These are phyloP conservation scores for Cryptosporidium ubiquitum DNA, from an alignment of 169 alveolate species.

Conservation along the genomic window DNA sequence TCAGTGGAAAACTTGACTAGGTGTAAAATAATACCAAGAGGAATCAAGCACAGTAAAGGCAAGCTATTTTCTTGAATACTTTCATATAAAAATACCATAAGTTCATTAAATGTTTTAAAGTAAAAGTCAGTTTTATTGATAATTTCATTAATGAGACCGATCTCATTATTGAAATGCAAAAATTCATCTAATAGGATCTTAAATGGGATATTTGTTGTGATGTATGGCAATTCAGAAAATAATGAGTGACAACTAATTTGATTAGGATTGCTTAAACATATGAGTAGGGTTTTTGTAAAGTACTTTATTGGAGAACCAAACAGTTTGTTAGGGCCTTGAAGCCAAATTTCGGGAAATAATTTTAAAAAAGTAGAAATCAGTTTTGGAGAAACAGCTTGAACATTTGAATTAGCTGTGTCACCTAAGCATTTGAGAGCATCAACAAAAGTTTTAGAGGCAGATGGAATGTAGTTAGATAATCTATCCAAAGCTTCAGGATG, in stretches of 20 bases:
- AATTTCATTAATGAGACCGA: constrained; percentile 2
- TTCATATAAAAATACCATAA: not conserved
- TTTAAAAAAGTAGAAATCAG: not conserved
- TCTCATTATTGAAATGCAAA: not conserved
- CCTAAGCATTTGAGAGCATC: constrained; percentile 20
- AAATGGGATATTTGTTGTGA: constrained; percentile 5
- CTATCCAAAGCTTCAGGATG: not conserved
- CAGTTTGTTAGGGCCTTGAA: not conserved
- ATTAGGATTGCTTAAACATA: constrained; percentile 29
- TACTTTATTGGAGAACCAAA: constrained; percentile 9
- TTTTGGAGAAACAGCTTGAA: constrained; percentile 48
- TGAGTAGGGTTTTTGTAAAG: constrained; percentile 3
- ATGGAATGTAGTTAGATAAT: not conserved
- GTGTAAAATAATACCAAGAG: constrained; percentile 13
- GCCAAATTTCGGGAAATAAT: constrained; percentile 51
- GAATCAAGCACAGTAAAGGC: constrained; percentile 26
- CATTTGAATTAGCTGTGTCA: constrained; percentile 5
- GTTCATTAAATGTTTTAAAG: constrained; percentile 6
- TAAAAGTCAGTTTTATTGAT: constrained; percentile 1
- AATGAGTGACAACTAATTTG: constrained; percentile 12
- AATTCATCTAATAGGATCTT: constrained; percentile 17
- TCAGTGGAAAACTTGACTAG: not conserved
- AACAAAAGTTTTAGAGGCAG: not conserved
- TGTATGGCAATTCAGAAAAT: constrained; percentile 30
- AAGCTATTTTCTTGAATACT: not conserved